A percentile compares a stretch with the other conserved stretches of the same genome.
Evolutionary conservation across 164 flowering plant genomes (phyloP).

Genomic region (Macadamia tetraphylla): DNA sequence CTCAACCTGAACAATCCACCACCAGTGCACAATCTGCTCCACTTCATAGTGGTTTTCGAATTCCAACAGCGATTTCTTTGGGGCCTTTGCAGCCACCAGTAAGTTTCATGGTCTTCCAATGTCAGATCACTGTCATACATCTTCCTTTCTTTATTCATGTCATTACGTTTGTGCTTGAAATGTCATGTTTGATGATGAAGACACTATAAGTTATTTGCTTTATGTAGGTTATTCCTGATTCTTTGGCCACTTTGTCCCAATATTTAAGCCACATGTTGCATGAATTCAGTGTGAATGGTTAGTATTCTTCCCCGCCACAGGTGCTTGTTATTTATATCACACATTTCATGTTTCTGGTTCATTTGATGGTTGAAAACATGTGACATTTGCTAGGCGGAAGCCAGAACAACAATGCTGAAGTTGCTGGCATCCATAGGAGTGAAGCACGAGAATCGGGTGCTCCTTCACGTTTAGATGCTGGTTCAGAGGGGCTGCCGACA

Average conservation of each 20-base stretch:
- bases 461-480: slow-evolving; percentile 21
- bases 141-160: neutral
- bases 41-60: slow-evolving; percentile 27
- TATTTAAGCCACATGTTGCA: slow-evolving; percentile 53
- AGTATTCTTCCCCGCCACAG: slow-evolving; percentile 11
- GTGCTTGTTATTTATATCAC: neutral
- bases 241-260: slow-evolving; percentile 68
- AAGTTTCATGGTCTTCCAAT: slow-evolving; percentile 15
- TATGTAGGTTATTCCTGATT: slow-evolving; percentile 79
- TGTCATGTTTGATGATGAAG: neutral
- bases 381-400: slow-evolving; percentile 30
- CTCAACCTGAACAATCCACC: slow-evolving; percentile 33
- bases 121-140: neutral
- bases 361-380: slow-evolving; percentile 14
- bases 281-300: slow-evolving; percentile 54
- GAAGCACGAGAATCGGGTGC: slow-evolving; percentile 26
- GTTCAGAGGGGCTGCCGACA: slow-evolving; percentile 52
- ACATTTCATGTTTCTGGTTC: slow-evolving; percentile 5
- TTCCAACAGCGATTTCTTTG: slow-evolving; percentile 43
- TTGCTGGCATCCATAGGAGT: slow-evolving; percentile 16
- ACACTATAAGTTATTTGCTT: neutral
- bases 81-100: slow-evolving; percentile 60
- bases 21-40: slow-evolving; percentile 26
- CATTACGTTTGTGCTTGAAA: neutral
- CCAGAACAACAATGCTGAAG: slow-evolving; percentile 23